Percentiles rank a stretch among this genome's conserved stretches.
Conservation (phyloP, 2,329 filamentous ascomycete genomes). For the Fusarium gaditjirri region DNA sequence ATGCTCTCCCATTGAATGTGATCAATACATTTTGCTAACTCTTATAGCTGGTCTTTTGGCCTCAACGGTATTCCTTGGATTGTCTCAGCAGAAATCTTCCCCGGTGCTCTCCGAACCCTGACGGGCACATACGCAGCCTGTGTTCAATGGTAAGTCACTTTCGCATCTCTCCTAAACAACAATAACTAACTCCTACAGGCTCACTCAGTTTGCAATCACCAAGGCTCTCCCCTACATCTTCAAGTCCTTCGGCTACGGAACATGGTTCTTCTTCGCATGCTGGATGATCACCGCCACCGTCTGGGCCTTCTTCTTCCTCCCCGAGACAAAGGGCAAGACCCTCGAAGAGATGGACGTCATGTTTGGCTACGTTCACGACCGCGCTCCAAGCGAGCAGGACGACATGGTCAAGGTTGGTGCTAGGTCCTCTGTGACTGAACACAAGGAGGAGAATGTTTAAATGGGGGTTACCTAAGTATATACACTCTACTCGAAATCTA, state of each 20-base stretch:
- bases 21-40: neutral
- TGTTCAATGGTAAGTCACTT: slow-evolving; percentile 48
- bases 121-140: slow-evolving; percentile 55
- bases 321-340: slow-evolving; percentile 65
- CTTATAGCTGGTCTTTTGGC: slow-evolving; percentile 54
- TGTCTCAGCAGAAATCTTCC: slow-evolving; percentile 57
- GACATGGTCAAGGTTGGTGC: slow-evolving; percentile 29
- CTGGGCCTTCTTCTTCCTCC: slow-evolving; percentile 63
- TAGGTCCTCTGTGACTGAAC: slow-evolving; percentile 32
- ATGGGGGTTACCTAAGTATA: neutral
- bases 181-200: slow-evolving; percentile 13
- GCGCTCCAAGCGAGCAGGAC: slow-evolving; percentile 20
- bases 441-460: slow-evolving; percentile 36
- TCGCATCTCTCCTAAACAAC: accelerated
- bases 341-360: slow-evolving; percentile 63
- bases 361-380: slow-evolving; percentile 44
- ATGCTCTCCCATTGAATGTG: slow-evolving; percentile 35
- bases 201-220: slow-evolving; percentile 56
- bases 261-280: slow-evolving; percentile 67
- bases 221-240: slow-evolving; percentile 59
- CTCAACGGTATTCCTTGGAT: slow-evolving; percentile 60
- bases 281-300: slow-evolving; percentile 60
- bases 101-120: slow-evolving; percentile 55
- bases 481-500: neutral
- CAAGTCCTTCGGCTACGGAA: slow-evolving; percentile 58